A percentile compares a stretch with the other conserved stretches of the same genome.
Conservation (phyloP, 495 filamentous ascomycete species). For the Aspergillus panamensis region DNA sequence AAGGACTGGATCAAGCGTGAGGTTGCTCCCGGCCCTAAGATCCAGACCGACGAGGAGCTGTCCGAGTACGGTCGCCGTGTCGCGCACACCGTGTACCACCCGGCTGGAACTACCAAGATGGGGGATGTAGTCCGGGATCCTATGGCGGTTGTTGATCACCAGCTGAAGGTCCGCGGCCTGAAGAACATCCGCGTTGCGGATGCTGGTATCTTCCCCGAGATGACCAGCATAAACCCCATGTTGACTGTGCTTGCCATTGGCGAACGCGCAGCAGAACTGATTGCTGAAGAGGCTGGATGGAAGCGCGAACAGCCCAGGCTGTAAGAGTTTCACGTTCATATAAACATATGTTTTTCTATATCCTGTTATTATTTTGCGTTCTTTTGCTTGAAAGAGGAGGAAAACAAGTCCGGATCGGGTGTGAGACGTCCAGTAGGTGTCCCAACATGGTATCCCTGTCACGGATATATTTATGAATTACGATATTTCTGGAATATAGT, state of each 20-base stretch:
- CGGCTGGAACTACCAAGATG: constrained; percentile 85
- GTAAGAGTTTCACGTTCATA: constrained; percentile 19
- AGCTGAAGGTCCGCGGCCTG: constrained; percentile 54
- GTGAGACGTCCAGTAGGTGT: not conserved
- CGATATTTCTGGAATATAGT: constrained; percentile 2
- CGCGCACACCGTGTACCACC: constrained; percentile 84
- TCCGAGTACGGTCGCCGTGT: constrained; percentile 69
- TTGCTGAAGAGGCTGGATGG: constrained; percentile 61
- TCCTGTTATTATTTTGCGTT: not conserved
- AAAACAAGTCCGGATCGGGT: not conserved
- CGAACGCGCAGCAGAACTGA: constrained; percentile 61
- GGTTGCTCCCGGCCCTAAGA: constrained; percentile 67
- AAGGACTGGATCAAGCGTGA: constrained; percentile 75
- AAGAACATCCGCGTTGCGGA: constrained; percentile 61
- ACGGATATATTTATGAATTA: not conserved
- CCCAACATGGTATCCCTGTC: not conserved
- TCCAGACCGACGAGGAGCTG: constrained; percentile 67
- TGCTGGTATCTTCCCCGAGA: constrained; percentile 66
- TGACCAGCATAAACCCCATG: constrained; percentile 66
- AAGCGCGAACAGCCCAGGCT: constrained; percentile 49
- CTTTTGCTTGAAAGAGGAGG: not conserved
- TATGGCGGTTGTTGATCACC: constrained; percentile 61
- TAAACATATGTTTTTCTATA: not conserved
- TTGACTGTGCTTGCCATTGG: constrained; percentile 62
- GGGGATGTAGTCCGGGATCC: constrained; percentile 60